Evolutionary conservation across 2,329 filamentous ascomycete genomes (phyloP).

Genomic region (Pseudocercospora macadamiae): DNA sequence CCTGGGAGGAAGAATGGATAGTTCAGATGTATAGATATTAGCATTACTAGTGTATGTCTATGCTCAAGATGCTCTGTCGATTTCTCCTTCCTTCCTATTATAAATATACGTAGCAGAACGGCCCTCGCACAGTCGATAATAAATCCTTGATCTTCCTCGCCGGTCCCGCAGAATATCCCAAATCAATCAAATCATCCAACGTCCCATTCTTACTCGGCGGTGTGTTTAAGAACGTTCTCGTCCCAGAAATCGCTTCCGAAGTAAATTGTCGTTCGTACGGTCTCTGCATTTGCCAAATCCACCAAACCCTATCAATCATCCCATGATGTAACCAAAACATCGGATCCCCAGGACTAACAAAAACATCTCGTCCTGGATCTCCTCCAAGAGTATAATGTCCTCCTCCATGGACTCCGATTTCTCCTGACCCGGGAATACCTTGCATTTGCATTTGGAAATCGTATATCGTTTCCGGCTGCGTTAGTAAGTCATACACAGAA

Average conservation of each 20-base stretch:
- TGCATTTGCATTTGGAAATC: conserved; percentile 35
- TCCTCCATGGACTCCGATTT: conserved; percentile 46
- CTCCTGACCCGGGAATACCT: conserved; percentile 22
- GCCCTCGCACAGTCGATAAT: neutral
- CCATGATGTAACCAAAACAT: conserved; percentile 54
- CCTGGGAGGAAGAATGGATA: conserved; percentile 26
- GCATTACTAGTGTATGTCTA: neutral
- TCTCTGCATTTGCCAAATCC: conserved; percentile 56
- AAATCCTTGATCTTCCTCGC: neutral
- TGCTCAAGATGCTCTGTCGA: neutral
- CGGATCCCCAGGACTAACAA: conserved; percentile 50
- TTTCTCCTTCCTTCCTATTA: neutral
- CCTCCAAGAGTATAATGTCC: conserved; percentile 54
- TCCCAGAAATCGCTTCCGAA: neutral
- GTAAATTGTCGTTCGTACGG: conserved; percentile 16
- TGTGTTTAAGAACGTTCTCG: neutral
- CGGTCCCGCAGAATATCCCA: neutral
- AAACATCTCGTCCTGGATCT: conserved; percentile 51
- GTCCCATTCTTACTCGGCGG: conserved; percentile 3
- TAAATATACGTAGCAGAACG: neutral
- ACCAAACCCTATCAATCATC: conserved; percentile 52
- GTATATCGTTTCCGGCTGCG: conserved; percentile 20
- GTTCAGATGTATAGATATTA: neutral
- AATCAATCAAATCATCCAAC: conserved; percentile 6
- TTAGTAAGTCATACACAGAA: conserved; percentile 25